Conservation (phyloP, 2,329 filamentous ascomycete species). For the Ramichloridium luteum region DNA sequence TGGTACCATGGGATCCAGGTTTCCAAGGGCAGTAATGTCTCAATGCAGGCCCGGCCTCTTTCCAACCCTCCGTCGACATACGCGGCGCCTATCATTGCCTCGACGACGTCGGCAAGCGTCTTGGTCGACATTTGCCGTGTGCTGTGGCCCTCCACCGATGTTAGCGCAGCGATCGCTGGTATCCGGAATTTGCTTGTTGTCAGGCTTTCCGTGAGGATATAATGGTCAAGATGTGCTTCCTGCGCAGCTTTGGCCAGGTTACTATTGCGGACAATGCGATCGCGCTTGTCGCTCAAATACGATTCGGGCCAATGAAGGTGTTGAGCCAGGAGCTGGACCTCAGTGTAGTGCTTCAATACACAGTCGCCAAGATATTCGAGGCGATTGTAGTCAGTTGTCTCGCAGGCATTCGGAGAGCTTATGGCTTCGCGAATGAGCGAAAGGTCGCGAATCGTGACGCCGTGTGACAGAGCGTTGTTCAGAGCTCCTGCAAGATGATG, state of each 20-base stretch:
- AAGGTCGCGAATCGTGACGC: constrained; percentile 39
- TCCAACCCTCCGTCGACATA: constrained; percentile 55
- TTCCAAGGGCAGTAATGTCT: constrained; percentile 50
- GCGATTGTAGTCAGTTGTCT: constrained; percentile 61
- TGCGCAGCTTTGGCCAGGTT: constrained; percentile 56
- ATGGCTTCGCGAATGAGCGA: constrained; percentile 57
- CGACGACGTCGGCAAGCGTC: constrained; percentile 73
- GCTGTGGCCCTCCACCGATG: constrained; percentile 18
- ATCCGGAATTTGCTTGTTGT: constrained; percentile 62
- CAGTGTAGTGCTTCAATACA: constrained; percentile 62
- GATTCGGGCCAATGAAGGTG: constrained; percentile 63
- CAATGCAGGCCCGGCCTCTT: constrained; percentile 52
- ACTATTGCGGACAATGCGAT: constrained; percentile 57
- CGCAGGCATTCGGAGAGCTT: constrained; percentile 49
- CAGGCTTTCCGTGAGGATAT: constrained; percentile 57
- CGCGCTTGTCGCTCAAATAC: constrained; percentile 56
- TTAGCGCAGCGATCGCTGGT: constrained; percentile 40
- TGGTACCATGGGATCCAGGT: constrained; percentile 12
- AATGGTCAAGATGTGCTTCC: constrained; percentile 54
- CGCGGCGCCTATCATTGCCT: constrained; percentile 68
- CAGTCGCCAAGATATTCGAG: constrained; percentile 82
- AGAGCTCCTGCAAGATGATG: constrained; percentile 52
- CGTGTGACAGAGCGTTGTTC: constrained; percentile 40
- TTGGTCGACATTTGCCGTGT: constrained; percentile 54
- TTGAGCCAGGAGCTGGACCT: constrained; percentile 49